Base-by-base conservation (phyloP, 148 eudicot genomes). In the Camellia japonica region DNA sequence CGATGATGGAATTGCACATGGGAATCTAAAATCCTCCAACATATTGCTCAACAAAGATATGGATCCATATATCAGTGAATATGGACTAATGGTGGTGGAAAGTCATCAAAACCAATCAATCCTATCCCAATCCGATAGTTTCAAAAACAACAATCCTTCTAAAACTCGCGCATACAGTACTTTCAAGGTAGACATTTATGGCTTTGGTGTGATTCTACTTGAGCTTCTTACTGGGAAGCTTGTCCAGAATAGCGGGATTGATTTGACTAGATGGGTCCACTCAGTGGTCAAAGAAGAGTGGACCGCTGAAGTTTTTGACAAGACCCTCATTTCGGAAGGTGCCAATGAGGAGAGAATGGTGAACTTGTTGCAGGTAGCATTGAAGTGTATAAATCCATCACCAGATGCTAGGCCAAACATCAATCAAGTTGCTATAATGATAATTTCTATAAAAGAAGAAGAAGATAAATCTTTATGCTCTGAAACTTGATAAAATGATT, bases 1-100 rank as follows among this genome's bases (percentile, higher is more conserved):
- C 4, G 51, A 68, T 0, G 81, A 84, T 62, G 79, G 79, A 19
- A 86, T 88, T 2, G 78, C 89, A 38, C 91, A 88, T 55, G 91
- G 91, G 6, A 88, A 88, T 79, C 63, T 88, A 16, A 88, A 88
- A 83, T 86, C 87, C 68, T 82, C 87, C 68, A 88, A 88, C 86
- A 88, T 88, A 56, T 12, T 88, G 61, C 66, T 88, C n/a, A 85
- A 79, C 78, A 73, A 81, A 2, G 78, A 77, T 20, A 82, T 86
- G 89, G 87, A 83, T 19, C 86, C 91, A 7, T 73, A 80, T 41
- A 77, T 88, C 30, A 84, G 91, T 46, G 91, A 88, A 64, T 88
- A 88, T 41, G 91, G 91, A 15, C 82, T 88, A 20, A 84, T 81
- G 87, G 87, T 78, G 78, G 76, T 81, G 0, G 87, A 82, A 10